Base-by-base conservation (phyloP, 768 basidiomycete genomes). In the Mycena haematopus region DNA sequence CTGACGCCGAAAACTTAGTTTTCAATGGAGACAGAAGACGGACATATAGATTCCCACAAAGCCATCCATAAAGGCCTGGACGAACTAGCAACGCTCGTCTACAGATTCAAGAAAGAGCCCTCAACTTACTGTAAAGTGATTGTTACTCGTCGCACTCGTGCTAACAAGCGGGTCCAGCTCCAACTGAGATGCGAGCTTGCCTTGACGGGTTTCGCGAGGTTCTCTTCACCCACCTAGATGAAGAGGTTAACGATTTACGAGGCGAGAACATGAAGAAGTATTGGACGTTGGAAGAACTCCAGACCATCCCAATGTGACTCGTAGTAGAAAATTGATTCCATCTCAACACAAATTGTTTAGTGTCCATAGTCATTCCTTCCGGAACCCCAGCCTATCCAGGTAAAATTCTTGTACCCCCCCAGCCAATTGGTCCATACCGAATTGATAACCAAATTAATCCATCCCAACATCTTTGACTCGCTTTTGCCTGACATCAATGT, bases 61-160 rank as follows among this genome's bases (percentile, higher is more conserved):
- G 78, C 71, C 6, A 86, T 87, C n/a, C 84, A 87, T 65, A 76
- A 82, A 53, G 85, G 85, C 0, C 73, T 86, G 24, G 82, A 81
- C 10, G 73, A 72, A 11, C 78, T 86, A 1, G 65, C 71, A 4
- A 69, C 58, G 15, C 74, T 84, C 9, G 70, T 84, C 6, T 63
- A 68, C 33, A 80, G 81, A 60, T 86, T 78, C 77, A 74, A 68
- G 54, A 69, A 69, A 27, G 76, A 81, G 19, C 82, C 81, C 6
- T 70, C 78, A 3, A 74, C 75, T 13, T 87, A 86, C 67, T 82
- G 66, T 61, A 21, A 40, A 55, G n/a, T 49, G 8, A 13, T n/a
- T n/a, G 44, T 13, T 13, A 45, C 45, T 6, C 25, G 21, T 11
- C 22, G 29, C 29, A 33, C 21, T 21, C 40, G 25, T 17, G 22